Base-by-base conservation (phyloP, 164 flowering plant genomes). In the Vitis riparia region DNA sequence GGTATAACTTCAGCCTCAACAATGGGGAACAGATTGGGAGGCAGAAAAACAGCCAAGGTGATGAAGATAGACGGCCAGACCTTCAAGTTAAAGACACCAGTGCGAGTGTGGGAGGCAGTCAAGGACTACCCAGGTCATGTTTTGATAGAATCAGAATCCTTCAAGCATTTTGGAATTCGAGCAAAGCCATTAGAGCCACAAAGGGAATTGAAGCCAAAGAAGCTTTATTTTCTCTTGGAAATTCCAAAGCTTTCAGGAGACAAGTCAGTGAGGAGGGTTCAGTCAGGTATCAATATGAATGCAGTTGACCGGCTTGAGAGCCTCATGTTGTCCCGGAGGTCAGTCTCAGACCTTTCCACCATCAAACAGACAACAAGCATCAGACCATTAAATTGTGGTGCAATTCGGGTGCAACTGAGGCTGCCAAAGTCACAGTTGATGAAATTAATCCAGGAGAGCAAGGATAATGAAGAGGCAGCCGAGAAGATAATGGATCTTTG, bases 11-110 rank as follows among this genome's bases (percentile, higher is more conserved):
- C 5, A 37, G 44, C 44, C 44, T 37, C 44, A 37, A 37, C 6
- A 37, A 87, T 87, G 91, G 91, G 91, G 10, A 87, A 87, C 73
- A 83, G 76, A 30, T 59, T 82, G 9, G 85, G 86, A 70, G 82
- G 78, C 1, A 79, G 68, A 65, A 84, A 68, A 62, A 76, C 52
- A 50, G 77, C 86, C 13, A 85, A 82, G 61, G 80, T 88, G 58
- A 88, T 88, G 92, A 84, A 79, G 73, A 78, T 83, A 19, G 77
- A 77, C 51, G 89, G 92, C 2, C 81, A 80, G 57, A 85, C 78
- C 0, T 57, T 84, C 64, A 86, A 84, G 71, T 51, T 84, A 8
- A 81, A 80, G 75, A 79, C 85, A 1, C 92, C 92, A 13, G 67
- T 78, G 3, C 29, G 64, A 15, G 85, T 74, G 11, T 70, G 59